These are phyloP conservation scores for Fusarium sp. DNA, from an alignment of 2,329 filamentous ascomycete species.

Conservation along the genomic window DNA sequence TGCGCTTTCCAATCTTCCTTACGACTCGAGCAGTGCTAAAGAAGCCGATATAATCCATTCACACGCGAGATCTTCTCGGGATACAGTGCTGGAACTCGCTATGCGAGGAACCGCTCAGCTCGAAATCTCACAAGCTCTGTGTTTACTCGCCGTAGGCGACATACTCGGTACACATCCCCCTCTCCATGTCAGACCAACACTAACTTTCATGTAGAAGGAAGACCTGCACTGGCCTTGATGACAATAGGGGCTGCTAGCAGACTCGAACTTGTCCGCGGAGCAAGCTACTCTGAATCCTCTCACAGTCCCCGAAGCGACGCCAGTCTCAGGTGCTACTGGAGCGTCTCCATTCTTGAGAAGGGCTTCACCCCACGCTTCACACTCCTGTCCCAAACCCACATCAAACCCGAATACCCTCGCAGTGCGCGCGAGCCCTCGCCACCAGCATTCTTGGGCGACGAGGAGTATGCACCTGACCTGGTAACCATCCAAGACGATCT, in stretches of 20 bases:
- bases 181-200: rapidly evolving
- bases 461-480: constrained; percentile 37
- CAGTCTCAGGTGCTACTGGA: constrained; percentile 41
- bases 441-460: constrained; percentile 7
- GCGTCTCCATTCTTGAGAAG: constrained; percentile 40
- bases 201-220: constrained; percentile 23
- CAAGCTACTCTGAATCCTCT: constrained; percentile 10
- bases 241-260: constrained; percentile 37
- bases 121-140: constrained; percentile 28
- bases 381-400: constrained; percentile 1
- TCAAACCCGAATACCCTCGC: constrained; percentile 23
- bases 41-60: constrained; percentile 30
- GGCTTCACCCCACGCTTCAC: constrained; percentile 35
- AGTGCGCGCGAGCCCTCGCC: constrained; percentile 35
- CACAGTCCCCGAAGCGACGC: constrained; percentile 13
- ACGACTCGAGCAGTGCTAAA: constrained; percentile 26
- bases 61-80: constrained; percentile 16
- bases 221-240: constrained; percentile 38
- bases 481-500: constrained; percentile 32
- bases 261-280: constrained; percentile 32
- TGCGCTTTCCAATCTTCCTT: constrained; percentile 9
- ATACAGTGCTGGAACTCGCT: constrained; percentile 23
- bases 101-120: constrained; percentile 33
- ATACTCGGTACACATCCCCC: constrained; percentile 8
- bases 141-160: constrained; percentile 18